Evolutionary conservation across 768 basidiomycete species (phyloP), one percentile per base, ranked within the genome.

Genomic region (Trametes punicea): DNA sequence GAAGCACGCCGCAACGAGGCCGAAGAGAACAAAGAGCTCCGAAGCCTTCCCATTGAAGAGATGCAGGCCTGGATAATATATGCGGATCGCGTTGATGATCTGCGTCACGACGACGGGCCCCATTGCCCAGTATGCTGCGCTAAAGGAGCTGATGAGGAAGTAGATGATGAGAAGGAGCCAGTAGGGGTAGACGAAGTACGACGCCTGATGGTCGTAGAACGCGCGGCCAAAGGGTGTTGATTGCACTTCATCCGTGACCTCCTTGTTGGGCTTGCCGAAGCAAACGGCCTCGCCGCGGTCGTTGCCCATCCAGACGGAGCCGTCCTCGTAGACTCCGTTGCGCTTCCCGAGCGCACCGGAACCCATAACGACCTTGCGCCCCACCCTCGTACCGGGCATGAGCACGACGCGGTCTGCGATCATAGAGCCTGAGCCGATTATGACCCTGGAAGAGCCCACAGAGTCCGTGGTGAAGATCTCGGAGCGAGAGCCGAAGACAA

Each of bases 371-470:
- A 77, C 72, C 26, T 71, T 65, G 26, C 64, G 53, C 10, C 78
- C 76, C 25, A 79, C 67, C 11, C 63, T 66, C 18, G 72, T 71
- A 36, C 74, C 73, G 9, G 78, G 78, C 20, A 77, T 69, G n/a
- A 79, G 67, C 2, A 79, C 71, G 6, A 75, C 74, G 6, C 77
- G 74, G 62, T 79, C 78, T n/a, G 77, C 77, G 29, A 79, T 74
- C 78, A 78, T 79, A 25, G 77, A 76, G 71, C 78, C 78, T 38
- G 67, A 66, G n/a, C 67, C 73, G 54, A 79, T 73, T 8, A 66
- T 62, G 41, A 79, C 74, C 51, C 69, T 74, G 10, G 60, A 69
- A 10, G 75, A 64, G 11, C 78, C 78, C 20, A 75, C 51, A 18
- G 70, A 64, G 62, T 79, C 78, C 0, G 73, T 73, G 8, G 77